Conservation (phyloP, 306 rosid species). For the Herpetospermum pedunculosum region DNA sequence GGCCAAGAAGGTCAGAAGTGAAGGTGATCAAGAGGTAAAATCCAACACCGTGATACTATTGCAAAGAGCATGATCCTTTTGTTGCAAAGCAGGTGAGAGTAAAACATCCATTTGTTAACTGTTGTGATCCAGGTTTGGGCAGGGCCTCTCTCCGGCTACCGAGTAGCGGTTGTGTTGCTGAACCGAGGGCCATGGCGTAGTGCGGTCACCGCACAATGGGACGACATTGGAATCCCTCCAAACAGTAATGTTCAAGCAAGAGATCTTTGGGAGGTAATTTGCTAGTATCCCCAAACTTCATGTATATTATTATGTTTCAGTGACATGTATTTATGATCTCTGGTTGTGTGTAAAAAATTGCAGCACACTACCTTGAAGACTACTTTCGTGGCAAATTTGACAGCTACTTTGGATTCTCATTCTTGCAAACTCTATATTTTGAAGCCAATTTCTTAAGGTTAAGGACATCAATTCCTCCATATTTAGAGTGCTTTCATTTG, state of each 20-base stretch:
- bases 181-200: conserved; percentile 38
- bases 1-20: conserved; percentile 79
- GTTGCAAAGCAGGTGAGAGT: neutral
- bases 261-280: conserved; percentile 83
- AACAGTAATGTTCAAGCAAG: conserved; percentile 51
- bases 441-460: conserved; percentile 44
- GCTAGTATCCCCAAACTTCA: neutral
- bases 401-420: conserved; percentile 50
- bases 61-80: neutral
- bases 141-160: conserved; percentile 73
- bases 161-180: conserved; percentile 53
- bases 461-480: neutral
- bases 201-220: conserved; percentile 55
- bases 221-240: conserved; percentile 72
- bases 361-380: conserved; percentile 67
- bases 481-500: neutral
- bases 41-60: neutral
- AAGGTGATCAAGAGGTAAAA: conserved; percentile 73
- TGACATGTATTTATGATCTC: neutral
- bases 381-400: conserved; percentile 40
- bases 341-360: conserved; percentile 11
- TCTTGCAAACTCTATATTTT: conserved; percentile 64
- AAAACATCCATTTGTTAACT: neutral
- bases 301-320: neutral
- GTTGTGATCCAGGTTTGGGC: conserved; percentile 60